Evolutionary conservation across 495 filamentous ascomycete species (phyloP), one percentile per base, ranked within the genome.

Genomic region (Talaromyces ruber): DNA sequence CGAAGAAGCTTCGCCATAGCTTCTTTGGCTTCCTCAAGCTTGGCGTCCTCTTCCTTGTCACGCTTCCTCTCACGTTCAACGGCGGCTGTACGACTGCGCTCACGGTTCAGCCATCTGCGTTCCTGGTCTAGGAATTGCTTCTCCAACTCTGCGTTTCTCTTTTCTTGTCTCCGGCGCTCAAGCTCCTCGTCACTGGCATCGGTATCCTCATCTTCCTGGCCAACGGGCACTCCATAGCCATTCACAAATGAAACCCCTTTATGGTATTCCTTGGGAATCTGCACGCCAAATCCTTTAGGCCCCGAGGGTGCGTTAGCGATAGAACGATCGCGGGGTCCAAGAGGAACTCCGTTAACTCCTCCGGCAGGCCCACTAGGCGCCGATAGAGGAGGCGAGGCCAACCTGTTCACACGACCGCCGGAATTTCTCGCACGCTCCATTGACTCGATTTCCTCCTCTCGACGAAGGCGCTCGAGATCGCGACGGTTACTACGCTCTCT

Each of bases 361-460:
- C 84, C 88, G 58, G 84, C 84, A 39, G 88, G 89, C 1, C 88
- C 88, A 65, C 74, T 88, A 34, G 81, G 88, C n/a, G 86, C 84
- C n/a, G 84, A 76, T 14, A 72, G 69, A 43, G 79, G 88, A 37
- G 87, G 90, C 2, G 87, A 92, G 32, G 85, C 84, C 25, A 93
- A 80, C 50, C 92, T 82, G 62, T 79, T 93, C 58, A 82, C 70
- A 18, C 89, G 80, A 11, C 84, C 83, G 18, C 82, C 83, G n/a
- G 76, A 68, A 65, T 88, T 91, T 3, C 90, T 81, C 53, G 85
- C 84, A 28, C 92, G 82, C 68, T 98, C 92, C 79, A 88, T 83
- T 30, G 89, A 86, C 70, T 98, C 94, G 54, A 95, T 86, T 66
- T 97, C 93, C 71, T 98, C 95, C 72, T 98, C 94, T 12, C 86